Conservation (phyloP, 139 green algal species). For the Chlamydomonas urium region DNA sequence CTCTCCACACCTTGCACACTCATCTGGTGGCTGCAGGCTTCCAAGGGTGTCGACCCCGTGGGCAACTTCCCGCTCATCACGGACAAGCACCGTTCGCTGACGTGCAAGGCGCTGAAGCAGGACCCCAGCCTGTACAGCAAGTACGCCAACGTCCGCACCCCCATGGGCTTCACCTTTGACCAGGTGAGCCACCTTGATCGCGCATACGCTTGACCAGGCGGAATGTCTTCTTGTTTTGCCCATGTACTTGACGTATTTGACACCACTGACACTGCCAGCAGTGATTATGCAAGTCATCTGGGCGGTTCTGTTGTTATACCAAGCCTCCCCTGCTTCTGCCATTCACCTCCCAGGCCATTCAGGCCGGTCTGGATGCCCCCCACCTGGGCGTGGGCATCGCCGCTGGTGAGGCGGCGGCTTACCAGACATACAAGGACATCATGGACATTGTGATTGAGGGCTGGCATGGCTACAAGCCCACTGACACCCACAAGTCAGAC, state of each 20-base stretch:
- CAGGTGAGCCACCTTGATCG: background rate
- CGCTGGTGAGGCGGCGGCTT: constrained; percentile 1
- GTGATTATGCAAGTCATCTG: too few relatives aligned
- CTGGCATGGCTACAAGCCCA: constrained; percentile 12
- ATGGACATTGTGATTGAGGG: constrained; percentile 12
- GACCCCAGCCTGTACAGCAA: constrained; percentile 2
- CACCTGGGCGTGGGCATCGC: constrained; percentile 6
- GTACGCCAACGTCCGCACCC: constrained; percentile 5
- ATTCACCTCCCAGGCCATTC: too few relatives aligned
- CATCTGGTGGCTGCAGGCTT: background rate
- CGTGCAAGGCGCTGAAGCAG: background rate
- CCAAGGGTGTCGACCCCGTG: background rate
- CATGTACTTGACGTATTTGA: too few relatives aligned
- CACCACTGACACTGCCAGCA: too few relatives aligned
- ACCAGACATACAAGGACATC: background rate
- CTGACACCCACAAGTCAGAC: constrained; percentile 4
- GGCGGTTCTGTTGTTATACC: too few relatives aligned
- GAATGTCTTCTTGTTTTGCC: too few relatives aligned
- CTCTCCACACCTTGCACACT: too few relatives aligned
- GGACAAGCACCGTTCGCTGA: constrained; percentile 5
- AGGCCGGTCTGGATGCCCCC: constrained; percentile 2
- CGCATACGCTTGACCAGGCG: too few relatives aligned
- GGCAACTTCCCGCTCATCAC: constrained; percentile 7
- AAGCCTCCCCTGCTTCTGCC: too few relatives aligned
- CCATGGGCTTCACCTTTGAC: constrained; percentile 13